These are phyloP conservation scores for Primulina eburnea DNA, from an alignment of 257 asterid species.

Conservation along the genomic window DNA sequence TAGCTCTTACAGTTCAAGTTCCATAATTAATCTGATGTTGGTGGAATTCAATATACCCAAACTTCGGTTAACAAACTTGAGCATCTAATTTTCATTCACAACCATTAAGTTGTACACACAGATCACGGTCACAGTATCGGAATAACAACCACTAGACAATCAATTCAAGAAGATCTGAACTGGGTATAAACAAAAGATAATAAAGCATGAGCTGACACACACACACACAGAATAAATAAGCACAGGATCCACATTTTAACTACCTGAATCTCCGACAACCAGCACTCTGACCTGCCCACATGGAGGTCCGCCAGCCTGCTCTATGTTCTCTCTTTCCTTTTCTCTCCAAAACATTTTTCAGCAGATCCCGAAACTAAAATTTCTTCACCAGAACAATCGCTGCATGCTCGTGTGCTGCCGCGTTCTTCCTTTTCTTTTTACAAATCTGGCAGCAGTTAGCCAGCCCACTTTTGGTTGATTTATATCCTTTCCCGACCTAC, in stretches of 20 bases:
- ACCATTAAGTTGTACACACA: not conserved
- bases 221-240: not conserved
- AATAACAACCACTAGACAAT: slow-evolving; percentile 10
- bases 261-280: slow-evolving; percentile 94
- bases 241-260: slow-evolving; percentile 1
- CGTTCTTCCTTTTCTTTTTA: too few relatives aligned
- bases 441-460: too few relatives aligned
- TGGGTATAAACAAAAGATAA: not conserved
- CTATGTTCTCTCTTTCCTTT: slow-evolving; percentile 62
- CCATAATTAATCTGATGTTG: not conserved
- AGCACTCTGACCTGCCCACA: slow-evolving; percentile 94
- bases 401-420: too few relatives aligned
- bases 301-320: slow-evolving; percentile 81
- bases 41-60: not conserved
- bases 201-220: not conserved
- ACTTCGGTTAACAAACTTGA: not conserved
- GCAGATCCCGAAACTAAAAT: slow-evolving; percentile 16
- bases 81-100: slow-evolving; percentile 3
- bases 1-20: not conserved
- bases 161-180: not conserved
- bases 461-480: too few relatives aligned
- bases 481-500: too few relatives aligned
- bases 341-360: slow-evolving; percentile 87
- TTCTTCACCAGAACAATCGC: not conserved
- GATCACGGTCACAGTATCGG: slow-evolving; percentile 15